Evolutionary conservation across 2,329 filamentous ascomycete genomes (phyloP).

Genomic region (Incumbomyces lentus): DNA sequence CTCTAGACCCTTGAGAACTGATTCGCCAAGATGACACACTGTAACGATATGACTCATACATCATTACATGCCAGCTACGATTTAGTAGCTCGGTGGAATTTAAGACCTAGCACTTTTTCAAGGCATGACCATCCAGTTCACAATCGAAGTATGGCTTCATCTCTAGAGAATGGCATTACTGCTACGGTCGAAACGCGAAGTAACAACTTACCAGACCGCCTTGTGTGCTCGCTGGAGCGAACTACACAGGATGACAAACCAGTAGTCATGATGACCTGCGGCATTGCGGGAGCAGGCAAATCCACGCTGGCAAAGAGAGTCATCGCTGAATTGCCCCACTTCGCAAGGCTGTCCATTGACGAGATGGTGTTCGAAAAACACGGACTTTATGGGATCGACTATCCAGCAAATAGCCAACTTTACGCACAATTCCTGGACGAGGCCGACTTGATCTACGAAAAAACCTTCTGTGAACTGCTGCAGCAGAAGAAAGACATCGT

Average conservation of each 20-base stretch:
- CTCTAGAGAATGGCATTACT: background rate
- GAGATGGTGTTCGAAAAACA: slow-evolving; percentile 4
- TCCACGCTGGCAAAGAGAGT: slow-evolving; percentile 5
- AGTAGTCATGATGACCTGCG: slow-evolving; percentile 9
- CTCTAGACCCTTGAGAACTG: too few species aligned
- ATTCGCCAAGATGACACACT: too few species aligned
- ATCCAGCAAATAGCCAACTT: background rate
- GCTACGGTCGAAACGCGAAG: background rate
- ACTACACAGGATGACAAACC: slow-evolving; percentile 4
- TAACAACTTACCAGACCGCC: background rate
- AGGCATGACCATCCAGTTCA: too few species aligned
- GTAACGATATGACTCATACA: too few species aligned
- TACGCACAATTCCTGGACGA: background rate
- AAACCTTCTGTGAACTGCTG: background rate
- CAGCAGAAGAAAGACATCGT: slow-evolving; percentile 2
- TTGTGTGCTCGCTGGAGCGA: background rate
- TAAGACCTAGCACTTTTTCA: too few species aligned
- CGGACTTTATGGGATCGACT: slow-evolving; percentile 8
- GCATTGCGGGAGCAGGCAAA: slow-evolving; percentile 8
- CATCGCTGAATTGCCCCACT: background rate
- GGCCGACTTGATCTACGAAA: slow-evolving; percentile 4
- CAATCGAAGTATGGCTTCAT: too few species aligned
- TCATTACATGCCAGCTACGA: too few species aligned
- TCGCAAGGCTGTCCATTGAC: slow-evolving; percentile 8
- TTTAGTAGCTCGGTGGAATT: too few species aligned